Base-by-base conservation (phyloP, 306 rosid genomes). In the Fagus sylvatica region DNA sequence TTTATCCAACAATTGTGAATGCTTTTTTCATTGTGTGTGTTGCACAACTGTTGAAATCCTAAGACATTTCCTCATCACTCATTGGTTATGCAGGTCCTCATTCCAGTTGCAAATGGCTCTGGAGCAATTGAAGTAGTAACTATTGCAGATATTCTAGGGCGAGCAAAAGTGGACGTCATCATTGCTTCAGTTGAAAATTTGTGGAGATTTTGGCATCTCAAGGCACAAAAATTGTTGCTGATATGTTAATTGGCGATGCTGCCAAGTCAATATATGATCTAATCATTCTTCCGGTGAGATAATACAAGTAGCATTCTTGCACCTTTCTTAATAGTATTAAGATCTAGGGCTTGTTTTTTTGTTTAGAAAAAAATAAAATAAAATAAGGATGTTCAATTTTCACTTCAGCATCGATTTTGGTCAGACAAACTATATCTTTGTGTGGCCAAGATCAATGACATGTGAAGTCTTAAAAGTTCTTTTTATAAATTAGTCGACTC, bases 21-120 rank as follows among this genome's bases (percentile, higher is more conserved):
- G 67, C 28, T n/a, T 55, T 11, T 19, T 12, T 51, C 56, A 15
- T 15, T 3, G 17, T 51, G 56, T 51, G 56, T 51, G 55, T 22
- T 1, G 55, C 4, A 4, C 64, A 28, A 40, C 0, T 33, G n/a
- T 32, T 60, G 13, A 60, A 60, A 12, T 60, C 39, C 13, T 33
- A 56, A 59, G 53, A 7, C 33, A 69, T 55, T 56, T 62, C 28
- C 28, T 22, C 28, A 22, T 22, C 28, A 22, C 28, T 22, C 28
- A 22, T 22, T 22, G 28, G 28, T 40, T 59, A 43, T 15, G 6
- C 88, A 94, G 98, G 92, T 94, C 78, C 93, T 94, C 70, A 73
- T 94, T 68, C 98, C 98, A 81, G 81, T 92, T 80, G 97, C 97
- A 73, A 87, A 94, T 78, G 97, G 97, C 61, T 92, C 91, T 36